Evolutionary conservation across 345 rosid genomes (phyloP).

Genomic region (Draba incana): DNA sequence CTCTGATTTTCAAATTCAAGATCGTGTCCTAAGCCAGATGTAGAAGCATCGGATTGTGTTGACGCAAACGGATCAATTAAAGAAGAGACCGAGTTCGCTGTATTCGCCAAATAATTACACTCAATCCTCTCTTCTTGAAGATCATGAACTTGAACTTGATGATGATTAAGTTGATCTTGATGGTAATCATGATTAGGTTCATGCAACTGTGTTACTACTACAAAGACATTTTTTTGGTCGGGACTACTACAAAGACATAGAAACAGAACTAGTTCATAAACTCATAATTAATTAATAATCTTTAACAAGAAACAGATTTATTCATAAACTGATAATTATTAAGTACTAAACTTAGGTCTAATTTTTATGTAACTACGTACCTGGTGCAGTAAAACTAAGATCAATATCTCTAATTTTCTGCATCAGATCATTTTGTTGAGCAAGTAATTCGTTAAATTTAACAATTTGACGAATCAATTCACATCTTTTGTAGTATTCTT

Average conservation of each 20-base stretch:
- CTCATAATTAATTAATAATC: no score
- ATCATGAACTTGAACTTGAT: background rate
- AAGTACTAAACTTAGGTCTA: no score
- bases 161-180: background rate
- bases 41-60: background rate
- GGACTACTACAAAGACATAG: conserved; percentile 5
- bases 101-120: background rate
- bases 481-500: conserved; percentile 1
- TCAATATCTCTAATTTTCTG: background rate
- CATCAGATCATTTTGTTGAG: conserved; percentile 10
- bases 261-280: no score
- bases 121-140: background rate
- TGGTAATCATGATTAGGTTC: background rate
- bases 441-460: conserved; percentile 3
- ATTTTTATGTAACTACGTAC: conserved; percentile 3
- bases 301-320: no score
- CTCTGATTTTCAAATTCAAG: background rate
- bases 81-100: background rate
- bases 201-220: background rate
- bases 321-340: no score
- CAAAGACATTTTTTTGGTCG: no score
- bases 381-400: background rate
- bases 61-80: background rate
- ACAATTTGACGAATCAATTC: conserved; percentile 17
- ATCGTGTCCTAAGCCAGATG: background rate